Evolutionary conservation across 2,329 filamentous ascomycete species (phyloP).

Genomic region (Monilinia polystroma): DNA sequence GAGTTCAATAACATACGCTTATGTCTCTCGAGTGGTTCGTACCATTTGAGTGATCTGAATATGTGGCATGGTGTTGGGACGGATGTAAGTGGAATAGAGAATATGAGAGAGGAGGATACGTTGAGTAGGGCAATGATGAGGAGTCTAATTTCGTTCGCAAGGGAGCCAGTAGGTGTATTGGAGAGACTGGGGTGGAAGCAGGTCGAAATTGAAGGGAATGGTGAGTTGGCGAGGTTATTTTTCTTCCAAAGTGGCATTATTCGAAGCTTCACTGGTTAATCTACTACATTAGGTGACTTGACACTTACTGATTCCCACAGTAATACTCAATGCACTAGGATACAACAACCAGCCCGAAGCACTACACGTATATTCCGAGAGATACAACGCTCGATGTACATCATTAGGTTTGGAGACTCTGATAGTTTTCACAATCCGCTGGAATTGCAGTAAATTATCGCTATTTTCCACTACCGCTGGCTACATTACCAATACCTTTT

Average conservation of each 20-base stretch:
- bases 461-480: not conserved
- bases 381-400: not conserved
- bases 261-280: not conserved
- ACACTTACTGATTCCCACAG: not conserved
- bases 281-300: not conserved
- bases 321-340: not conserved
- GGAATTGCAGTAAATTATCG: not conserved
- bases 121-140: slow-evolving; percentile 1
- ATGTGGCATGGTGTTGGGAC: slow-evolving; percentile 8
- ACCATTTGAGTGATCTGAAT: slow-evolving; percentile 40
- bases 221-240: not conserved
- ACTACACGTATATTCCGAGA: not conserved
- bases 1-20: slow-evolving; percentile 41
- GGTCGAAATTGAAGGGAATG: not conserved
- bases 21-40: slow-evolving; percentile 39
- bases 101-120: not conserved
- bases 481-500: not conserved
- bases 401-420: not conserved
- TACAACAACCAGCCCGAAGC: not conserved
- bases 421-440: not conserved
- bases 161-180: not conserved
- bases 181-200: not conserved
- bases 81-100: slow-evolving; percentile 17
- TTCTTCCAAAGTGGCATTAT: not conserved
- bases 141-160: not conserved